Evolutionary conservation across 805 yeast genomes (phyloP).

Genomic region (Zygoascus tannicola): DNA sequence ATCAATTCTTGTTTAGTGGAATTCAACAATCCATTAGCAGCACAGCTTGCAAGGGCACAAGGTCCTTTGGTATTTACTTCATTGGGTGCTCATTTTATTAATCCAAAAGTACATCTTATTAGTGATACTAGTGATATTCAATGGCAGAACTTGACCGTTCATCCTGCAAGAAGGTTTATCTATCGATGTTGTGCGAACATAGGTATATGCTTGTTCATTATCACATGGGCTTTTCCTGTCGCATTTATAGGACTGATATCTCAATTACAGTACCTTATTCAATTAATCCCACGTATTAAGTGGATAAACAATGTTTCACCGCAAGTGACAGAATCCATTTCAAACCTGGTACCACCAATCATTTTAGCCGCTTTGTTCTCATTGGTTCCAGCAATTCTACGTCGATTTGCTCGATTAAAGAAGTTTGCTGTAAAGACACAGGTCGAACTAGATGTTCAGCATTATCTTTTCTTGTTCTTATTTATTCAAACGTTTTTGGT

Average conservation of each 20-base stretch:
- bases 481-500: slow-evolving; percentile 79
- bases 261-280: slow-evolving; percentile 58
- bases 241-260: slow-evolving; percentile 69
- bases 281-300: slow-evolving; percentile 48
- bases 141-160: slow-evolving; percentile 52
- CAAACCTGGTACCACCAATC: slow-evolving; percentile 60
- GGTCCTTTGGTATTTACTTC: slow-evolving; percentile 39
- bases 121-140: slow-evolving; percentile 51
- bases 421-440: slow-evolving; percentile 54
- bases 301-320: slow-evolving; percentile 51
- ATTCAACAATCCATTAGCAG: slow-evolving; percentile 47
- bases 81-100: slow-evolving; percentile 2
- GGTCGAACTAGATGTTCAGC: slow-evolving; percentile 61
- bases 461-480: slow-evolving; percentile 67
- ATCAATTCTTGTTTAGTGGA: slow-evolving; percentile 42
- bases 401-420: slow-evolving; percentile 44
- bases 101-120: not conserved
- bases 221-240: slow-evolving; percentile 75
- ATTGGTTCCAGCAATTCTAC: slow-evolving; percentile 48
- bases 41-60: slow-evolving; percentile 44
- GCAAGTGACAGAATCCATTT: slow-evolving; percentile 41
- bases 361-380: slow-evolving; percentile 56
- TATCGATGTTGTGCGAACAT: slow-evolving; percentile 38
- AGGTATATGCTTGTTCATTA: slow-evolving; percentile 41
- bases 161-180: slow-evolving; percentile 15